Percentiles rank a stretch among this genome's conserved stretches.
phyloP scores from a whole-genome alignment of 2,329 filamentous ascomycete species.

The Zopfia rhizophila region DNA sequence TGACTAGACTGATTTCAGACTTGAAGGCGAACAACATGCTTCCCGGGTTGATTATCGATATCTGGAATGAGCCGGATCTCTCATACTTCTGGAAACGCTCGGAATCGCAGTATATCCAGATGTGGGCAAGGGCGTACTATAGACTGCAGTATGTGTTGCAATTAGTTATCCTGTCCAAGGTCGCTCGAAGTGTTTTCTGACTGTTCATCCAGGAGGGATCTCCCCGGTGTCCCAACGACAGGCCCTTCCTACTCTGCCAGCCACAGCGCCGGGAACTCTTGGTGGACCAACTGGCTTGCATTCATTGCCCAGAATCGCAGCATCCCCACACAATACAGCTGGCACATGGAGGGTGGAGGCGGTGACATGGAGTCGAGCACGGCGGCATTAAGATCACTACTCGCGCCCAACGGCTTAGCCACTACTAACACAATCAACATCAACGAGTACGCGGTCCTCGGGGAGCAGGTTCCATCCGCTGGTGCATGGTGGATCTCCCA shows the following conservation, averaged over 20 bases:
- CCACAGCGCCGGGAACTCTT: slow-evolving; percentile 38
- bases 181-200: slow-evolving; percentile 14
- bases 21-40: slow-evolving; percentile 51
- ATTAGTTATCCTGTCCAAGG: slow-evolving; percentile 30
- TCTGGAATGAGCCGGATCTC: slow-evolving; percentile 66
- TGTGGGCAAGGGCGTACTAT: slow-evolving; percentile 39
- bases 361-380: slow-evolving; percentile 27
- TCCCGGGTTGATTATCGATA: slow-evolving; percentile 57
- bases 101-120: slow-evolving; percentile 53
- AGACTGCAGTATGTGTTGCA: slow-evolving; percentile 53
- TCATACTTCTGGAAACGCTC: slow-evolving; percentile 50
- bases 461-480: slow-evolving; percentile 55
- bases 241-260: slow-evolving; percentile 53
- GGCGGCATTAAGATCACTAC: slow-evolving; percentile 43
- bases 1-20: slow-evolving; percentile 52
- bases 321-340: slow-evolving; percentile 58
- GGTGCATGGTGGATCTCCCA: slow-evolving; percentile 60
- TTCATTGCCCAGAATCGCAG: slow-evolving; percentile 49
- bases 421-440: no score
- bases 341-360: slow-evolving; percentile 53
- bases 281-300: slow-evolving; percentile 54
- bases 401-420: no score
- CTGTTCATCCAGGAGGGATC: slow-evolving; percentile 1
- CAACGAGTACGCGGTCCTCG: slow-evolving; percentile 59
- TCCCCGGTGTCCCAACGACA: slow-evolving; percentile 36